Evolutionary conservation across 2,329 filamentous ascomycete genomes (phyloP), one percentile per base, ranked within the genome.

Genomic region (Fusarium sp.): DNA sequence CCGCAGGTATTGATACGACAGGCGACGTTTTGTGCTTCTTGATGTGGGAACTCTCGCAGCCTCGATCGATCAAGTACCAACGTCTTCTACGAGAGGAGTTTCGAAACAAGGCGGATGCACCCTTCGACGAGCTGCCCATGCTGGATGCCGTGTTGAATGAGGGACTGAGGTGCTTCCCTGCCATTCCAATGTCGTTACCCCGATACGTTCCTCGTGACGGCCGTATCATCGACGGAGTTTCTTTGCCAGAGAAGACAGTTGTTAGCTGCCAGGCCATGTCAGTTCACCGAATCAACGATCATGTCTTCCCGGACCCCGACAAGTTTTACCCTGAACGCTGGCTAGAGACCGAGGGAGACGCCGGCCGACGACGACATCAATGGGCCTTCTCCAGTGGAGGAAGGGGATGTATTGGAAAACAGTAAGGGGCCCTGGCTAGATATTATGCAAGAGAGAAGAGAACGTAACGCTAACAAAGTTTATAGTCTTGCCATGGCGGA

Each of bases 251-350:
- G 39, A 79, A 81, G 7, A 86, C 86, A 1, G 82, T 88, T 40
- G 87, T 89, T 50, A 89, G 87, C 73, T 85, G 84, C 65, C 88
- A 90, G 76, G 84, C 88, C 1, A 87, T 84, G 72, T 89, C 87
- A 13, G 81, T 89, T 33, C 86, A 90, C 66, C 83, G 84, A 20
- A 80, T 88, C 56, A 85, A 90, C 67, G 76, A 79, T 13, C 84
- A 89, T 56, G 90, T 93, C 2, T 98, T 96, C 75, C 89, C 90
- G 1, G 86, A 94, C 43, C 91, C 94, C 0, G 91, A 97, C 62
- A 79, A 78, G 7, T 97, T 94, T 75, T 84, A 90, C 50, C 94
- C 94, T 0, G 92, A 95, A 57, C 86, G 95, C 70, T 97, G 94
- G 94, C 86, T 97, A 67, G 88, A 85, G 17, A 83, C 86, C 10